Evolutionary conservation across 352 stramenopile species (phyloP).

Genomic region (Phytophthora ohioensis): DNA sequence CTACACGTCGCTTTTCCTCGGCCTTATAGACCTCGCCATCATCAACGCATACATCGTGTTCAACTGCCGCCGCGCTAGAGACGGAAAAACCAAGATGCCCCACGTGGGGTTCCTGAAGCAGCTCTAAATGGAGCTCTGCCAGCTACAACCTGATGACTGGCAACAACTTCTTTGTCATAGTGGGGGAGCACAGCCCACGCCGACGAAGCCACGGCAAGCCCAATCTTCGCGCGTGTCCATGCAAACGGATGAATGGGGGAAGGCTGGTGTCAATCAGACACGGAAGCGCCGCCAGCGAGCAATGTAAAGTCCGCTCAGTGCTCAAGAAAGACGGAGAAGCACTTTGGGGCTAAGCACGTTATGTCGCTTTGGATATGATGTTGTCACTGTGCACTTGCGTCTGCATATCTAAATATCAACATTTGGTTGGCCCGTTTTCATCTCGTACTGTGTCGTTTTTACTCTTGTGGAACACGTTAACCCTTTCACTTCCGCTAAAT

Average conservation of each 20-base stretch:
- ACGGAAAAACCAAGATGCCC: not conserved
- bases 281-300: constrained; percentile 7
- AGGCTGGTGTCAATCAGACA: not conserved
- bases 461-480: too few relatives aligned
- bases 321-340: not conserved
- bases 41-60: too few relatives aligned
- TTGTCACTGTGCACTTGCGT: too few relatives aligned
- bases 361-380: too few relatives aligned
- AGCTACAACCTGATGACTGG: not conserved
- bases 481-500: too few relatives aligned
- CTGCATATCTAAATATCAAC: too few relatives aligned
- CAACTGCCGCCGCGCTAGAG: not conserved
- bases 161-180: too few relatives aligned
- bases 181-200: too few relatives aligned
- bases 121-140: not conserved
- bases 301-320: constrained; percentile 6
- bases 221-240: not conserved
- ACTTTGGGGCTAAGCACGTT: too few relatives aligned
- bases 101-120: constrained; percentile 12
- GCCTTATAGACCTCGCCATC: not conserved
- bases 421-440: too few relatives aligned
- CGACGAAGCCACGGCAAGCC: too few relatives aligned
- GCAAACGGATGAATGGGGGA: constrained; percentile 14
- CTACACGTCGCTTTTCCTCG: not conserved
- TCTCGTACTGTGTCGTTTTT: too few relatives aligned